Evolutionary conservation across 495 filamentous ascomycete genomes (phyloP).

Genomic region (Apodospora peruviana): DNA sequence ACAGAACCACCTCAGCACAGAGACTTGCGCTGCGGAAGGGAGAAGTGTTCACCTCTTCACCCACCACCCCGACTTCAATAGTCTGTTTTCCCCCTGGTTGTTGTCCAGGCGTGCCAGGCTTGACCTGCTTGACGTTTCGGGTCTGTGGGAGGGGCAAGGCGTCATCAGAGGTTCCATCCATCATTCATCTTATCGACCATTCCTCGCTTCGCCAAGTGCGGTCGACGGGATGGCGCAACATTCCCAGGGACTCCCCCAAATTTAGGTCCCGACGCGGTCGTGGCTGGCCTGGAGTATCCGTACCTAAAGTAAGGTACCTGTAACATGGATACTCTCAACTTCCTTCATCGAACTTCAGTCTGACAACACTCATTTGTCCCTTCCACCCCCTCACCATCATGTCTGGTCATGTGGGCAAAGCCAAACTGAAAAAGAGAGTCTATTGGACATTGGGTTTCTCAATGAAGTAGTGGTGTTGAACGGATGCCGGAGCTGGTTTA

Average conservation of each 20-base stretch:
- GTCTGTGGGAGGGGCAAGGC: background rate
- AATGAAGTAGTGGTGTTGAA: background rate
- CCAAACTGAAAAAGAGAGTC: background rate
- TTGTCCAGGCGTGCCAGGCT: no score
- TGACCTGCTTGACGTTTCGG: background rate
- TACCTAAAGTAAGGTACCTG: background rate
- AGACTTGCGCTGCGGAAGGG: no score
- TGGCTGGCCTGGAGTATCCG: no score
- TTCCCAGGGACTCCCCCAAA: no score
- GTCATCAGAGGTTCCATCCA: no score
- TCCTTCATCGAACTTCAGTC: background rate
- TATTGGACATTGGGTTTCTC: background rate
- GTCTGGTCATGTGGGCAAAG: no score
- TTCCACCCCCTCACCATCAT: no score
- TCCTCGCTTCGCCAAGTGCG: background rate
- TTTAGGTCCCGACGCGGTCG: background rate
- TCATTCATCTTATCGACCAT: no score
- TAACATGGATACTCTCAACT: background rate
- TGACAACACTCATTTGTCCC: no score
- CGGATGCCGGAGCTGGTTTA: constrained; percentile 16
- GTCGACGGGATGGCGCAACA: background rate
- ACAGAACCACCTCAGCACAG: background rate
- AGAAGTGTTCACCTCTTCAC: background rate
- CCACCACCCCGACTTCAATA: background rate
- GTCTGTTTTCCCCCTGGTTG: background rate